Conservation (phyloP, 805 yeast species). For the Hemisphaericaspora nanyangensis region DNA sequence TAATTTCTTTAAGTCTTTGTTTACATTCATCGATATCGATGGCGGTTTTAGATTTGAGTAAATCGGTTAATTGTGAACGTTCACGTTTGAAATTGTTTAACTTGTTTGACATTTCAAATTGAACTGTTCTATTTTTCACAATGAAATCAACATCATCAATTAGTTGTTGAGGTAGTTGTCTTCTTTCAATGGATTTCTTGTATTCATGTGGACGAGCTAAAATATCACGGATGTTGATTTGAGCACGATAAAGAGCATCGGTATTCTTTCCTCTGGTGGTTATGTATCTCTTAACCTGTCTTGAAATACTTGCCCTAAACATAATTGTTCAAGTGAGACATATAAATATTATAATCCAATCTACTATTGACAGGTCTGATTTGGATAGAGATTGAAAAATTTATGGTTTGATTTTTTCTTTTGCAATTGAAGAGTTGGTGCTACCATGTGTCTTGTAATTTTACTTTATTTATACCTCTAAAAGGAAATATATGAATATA, state of each 20-base stretch:
- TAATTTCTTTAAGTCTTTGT: constrained; percentile 18
- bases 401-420: too few species aligned
- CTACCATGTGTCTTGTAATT: too few species aligned
- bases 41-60: constrained; percentile 12
- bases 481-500: too few species aligned
- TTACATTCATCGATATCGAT: constrained; percentile 8
- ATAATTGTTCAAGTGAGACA: too few species aligned
- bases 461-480: too few species aligned
- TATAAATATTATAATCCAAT: too few species aligned
- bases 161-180: constrained; percentile 18
- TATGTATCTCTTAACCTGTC: not conserved
- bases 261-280: constrained; percentile 5
- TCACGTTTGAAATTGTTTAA: constrained; percentile 25
- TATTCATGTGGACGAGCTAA: constrained; percentile 17
- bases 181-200: constrained; percentile 24
- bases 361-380: too few species aligned
- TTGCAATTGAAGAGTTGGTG: too few species aligned
- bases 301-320: not conserved
- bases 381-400: too few species aligned
- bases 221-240: constrained; percentile 21
- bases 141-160: constrained; percentile 21
- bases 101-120: constrained; percentile 17
- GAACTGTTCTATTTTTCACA: constrained; percentile 20
- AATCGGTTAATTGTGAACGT: constrained; percentile 23
- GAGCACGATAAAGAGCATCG: constrained; percentile 17